Percentiles rank a stretch among this genome's conserved stretches.
These are phyloP conservation scores for Mycena sanguinolenta DNA, from an alignment of 768 basidiomycete species.

Conservation along the genomic window DNA sequence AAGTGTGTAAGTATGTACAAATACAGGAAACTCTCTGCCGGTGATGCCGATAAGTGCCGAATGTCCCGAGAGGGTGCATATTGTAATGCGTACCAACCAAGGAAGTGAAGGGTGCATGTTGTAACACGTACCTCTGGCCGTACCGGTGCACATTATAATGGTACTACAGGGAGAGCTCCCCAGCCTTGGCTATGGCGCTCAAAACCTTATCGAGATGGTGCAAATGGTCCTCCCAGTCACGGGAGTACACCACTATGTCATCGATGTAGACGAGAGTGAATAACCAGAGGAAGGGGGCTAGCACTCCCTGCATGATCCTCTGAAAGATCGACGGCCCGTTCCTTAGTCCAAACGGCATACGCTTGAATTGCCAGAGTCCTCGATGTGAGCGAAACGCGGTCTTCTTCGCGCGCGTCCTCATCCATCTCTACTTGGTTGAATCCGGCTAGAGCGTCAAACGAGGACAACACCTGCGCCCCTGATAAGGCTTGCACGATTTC, in stretches of 20 bases:
- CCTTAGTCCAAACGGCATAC: not conserved
- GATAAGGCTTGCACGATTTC: not conserved
- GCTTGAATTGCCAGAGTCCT: not conserved
- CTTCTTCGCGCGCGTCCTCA: not conserved
- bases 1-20: too few species aligned
- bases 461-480: not conserved
- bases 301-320: not conserved
- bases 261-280: conserved; percentile 56
- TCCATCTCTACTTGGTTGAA: not conserved
- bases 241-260: not conserved
- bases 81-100: too few species aligned
- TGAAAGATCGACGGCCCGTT: not conserved
- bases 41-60: too few species aligned
- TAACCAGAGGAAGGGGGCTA: not conserved
- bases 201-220: not conserved
- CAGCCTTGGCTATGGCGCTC: not conserved
- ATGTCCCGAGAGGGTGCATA: too few species aligned
- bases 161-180: not conserved
- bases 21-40: too few species aligned
- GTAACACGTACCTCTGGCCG: too few species aligned
- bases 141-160: too few species aligned
- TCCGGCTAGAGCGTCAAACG: not conserved
- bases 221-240: not conserved
- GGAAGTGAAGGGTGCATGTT: too few species aligned
- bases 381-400: not conserved